Evolutionary conservation across 805 yeast genomes (phyloP).

Genomic region (Wickerhamiella cacticola): DNA sequence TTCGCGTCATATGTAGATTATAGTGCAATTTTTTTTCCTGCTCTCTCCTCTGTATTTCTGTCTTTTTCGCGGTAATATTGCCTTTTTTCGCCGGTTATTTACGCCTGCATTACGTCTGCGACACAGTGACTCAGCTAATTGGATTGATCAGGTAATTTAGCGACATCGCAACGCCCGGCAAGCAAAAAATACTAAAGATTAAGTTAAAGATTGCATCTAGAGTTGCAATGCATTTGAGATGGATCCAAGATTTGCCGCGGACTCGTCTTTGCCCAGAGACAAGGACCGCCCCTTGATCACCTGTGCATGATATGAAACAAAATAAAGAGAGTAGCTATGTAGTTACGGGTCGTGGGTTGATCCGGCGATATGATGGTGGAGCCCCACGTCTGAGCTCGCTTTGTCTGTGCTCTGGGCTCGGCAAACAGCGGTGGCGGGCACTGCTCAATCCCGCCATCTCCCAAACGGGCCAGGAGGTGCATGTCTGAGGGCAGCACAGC

Average conservation of each 20-base stretch:
- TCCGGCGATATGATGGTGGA: no score
- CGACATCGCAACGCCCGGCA: not conserved
- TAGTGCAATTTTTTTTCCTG: no score
- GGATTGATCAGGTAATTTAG: constrained; percentile 1
- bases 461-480: constrained; percentile 1
- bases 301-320: constrained; percentile 1
- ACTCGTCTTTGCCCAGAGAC: not conserved
- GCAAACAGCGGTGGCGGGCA: not conserved
- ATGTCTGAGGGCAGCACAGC: constrained; percentile 1
- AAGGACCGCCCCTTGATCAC: not conserved
- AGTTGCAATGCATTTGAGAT: not conserved
- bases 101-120: no score
- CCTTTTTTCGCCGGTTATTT: not conserved
- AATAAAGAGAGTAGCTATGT: no score
- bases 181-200: not conserved
- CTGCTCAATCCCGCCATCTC: not conserved
- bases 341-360: no score
- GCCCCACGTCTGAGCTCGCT: no score
- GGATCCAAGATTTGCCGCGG: not conserved
- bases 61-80: no score
- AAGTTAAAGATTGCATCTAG: not conserved
- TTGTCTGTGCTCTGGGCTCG: not conserved
- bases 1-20: no score
- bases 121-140: constrained; percentile 4
- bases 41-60: no score